Evolutionary conservation across 2,329 filamentous ascomycete genomes (phyloP).

Genomic region (Colletotrichum sidae): DNA sequence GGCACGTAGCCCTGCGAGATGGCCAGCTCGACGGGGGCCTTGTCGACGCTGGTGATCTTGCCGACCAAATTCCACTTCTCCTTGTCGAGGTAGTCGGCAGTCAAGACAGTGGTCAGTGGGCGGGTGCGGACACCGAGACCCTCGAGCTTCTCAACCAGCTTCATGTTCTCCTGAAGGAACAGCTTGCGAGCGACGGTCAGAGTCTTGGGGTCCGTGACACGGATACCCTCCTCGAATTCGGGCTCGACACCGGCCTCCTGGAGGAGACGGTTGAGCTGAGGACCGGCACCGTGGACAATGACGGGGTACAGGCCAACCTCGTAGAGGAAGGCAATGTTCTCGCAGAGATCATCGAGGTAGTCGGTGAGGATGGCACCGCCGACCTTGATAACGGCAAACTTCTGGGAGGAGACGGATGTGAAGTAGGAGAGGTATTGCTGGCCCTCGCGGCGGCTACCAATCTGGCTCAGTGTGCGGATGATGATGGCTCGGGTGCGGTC

Average conservation of each 20-base stretch:
- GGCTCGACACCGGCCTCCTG: conserved; percentile 93
- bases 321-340: conserved; percentile 90
- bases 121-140: conserved; percentile 89
- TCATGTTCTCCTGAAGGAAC: conserved; percentile 95
- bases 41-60: conserved; percentile 94
- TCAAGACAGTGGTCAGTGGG: conserved; percentile 91
- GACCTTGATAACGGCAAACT: conserved; percentile 98
- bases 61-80: conserved; percentile 96
- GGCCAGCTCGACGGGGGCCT: conserved; percentile 87
- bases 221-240: conserved; percentile 95
- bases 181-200: conserved; percentile 90
- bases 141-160: conserved; percentile 90
- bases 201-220: conserved; percentile 96
- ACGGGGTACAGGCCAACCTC: conserved; percentile 95
- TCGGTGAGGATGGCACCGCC: conserved; percentile 96
- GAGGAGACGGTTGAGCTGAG: conserved; percentile 92
- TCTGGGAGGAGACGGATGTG: conserved; percentile 94
- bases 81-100: conserved; percentile 94
- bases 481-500: conserved; percentile 82
- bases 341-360: conserved; percentile 90
- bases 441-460: conserved; percentile 94
- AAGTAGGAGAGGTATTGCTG: conserved; percentile 99
- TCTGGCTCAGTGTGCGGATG: conserved; percentile 91
- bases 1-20: conserved; percentile 93
- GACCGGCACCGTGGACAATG: conserved; percentile 94